Evolutionary conservation across 2,329 filamentous ascomycete species (phyloP).

Genomic region (Phialophora verrucosa): DNA sequence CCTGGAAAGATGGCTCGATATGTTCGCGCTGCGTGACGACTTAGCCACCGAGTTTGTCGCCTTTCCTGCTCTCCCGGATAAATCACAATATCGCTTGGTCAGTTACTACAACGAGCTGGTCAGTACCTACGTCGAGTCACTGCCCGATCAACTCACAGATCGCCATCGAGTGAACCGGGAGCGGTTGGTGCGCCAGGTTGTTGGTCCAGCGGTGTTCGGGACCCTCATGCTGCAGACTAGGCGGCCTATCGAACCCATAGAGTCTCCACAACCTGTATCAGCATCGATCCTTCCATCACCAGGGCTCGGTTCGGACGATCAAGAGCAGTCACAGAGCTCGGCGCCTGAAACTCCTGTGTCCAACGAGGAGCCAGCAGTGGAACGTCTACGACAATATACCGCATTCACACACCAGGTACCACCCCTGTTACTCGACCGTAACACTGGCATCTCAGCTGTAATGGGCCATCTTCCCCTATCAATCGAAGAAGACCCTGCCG

Average conservation of each 20-base stretch:
- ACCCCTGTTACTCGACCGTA: constrained; percentile 10
- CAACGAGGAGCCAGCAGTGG: constrained; percentile 22
- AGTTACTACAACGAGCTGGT: constrained; percentile 23
- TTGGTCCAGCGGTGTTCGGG: constrained; percentile 25
- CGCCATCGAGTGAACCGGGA: constrained; percentile 36
- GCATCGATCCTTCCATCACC: neutral
- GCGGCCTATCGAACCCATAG: neutral
- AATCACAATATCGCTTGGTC: constrained; percentile 3
- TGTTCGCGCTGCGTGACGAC: neutral
- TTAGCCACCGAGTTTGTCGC: constrained; percentile 11
- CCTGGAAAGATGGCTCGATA: constrained; percentile 9
- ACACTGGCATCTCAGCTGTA: constrained; percentile 19
- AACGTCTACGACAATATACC: constrained; percentile 24
- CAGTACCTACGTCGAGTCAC: constrained; percentile 20
- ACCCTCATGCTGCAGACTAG: constrained; percentile 14
- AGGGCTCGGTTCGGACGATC: constrained; percentile 14
- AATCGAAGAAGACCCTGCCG: constrained; percentile 29
- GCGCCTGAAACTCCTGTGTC: neutral
- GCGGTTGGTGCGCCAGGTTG: constrained; percentile 30
- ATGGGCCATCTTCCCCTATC: constrained; percentile 28
- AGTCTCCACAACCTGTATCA: constrained; percentile 9
- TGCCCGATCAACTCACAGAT: constrained; percentile 26
- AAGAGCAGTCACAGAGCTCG: constrained; percentile 12
- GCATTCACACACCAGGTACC: constrained; percentile 18
- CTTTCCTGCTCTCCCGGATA: neutral